A percentile compares a stretch with the other conserved stretches of the same genome.
These are phyloP conservation scores for Heliamphora ciliata DNA, from an alignment of 179 eudicot genomes.

Conservation along the genomic window DNA sequence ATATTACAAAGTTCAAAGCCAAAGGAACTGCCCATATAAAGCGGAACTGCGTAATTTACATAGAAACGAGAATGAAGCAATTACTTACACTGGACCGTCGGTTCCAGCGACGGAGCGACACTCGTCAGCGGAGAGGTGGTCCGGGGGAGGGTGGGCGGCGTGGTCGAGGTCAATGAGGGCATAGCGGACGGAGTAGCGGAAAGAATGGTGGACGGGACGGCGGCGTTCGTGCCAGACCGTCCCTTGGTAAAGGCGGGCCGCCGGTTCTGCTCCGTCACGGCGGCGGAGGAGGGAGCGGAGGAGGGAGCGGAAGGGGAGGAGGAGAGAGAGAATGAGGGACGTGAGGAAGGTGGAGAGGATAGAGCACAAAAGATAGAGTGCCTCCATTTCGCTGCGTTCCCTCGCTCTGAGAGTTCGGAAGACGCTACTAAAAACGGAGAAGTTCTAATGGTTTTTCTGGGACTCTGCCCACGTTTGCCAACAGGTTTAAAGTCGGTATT, in stretches of 20 bases:
- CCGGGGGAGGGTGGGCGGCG: constrained; percentile 30
- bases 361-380: constrained; percentile 47
- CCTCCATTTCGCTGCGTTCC: constrained; percentile 38
- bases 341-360: constrained; percentile 37
- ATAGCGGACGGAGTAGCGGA: constrained; percentile 63
- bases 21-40: neutral
- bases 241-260: constrained; percentile 53
- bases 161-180: constrained; percentile 67
- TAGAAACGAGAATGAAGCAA: neutral
- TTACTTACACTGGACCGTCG: constrained; percentile 61
- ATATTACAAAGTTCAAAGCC: neutral
- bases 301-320: constrained; percentile 25
- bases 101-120: constrained; percentile 43
- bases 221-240: constrained; percentile 89
- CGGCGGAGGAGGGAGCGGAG: constrained; percentile 12
- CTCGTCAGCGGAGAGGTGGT: constrained; percentile 47
- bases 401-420: too few relatives aligned
- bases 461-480: too few relatives aligned
- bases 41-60: neutral
- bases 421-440: too few relatives aligned
- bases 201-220: constrained; percentile 73
- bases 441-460: too few relatives aligned
- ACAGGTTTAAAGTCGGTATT: too few relatives aligned
- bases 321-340: constrained; percentile 41
- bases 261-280: constrained; percentile 15